A percentile compares a stretch with the other conserved stretches of the same genome.
phyloP scores from a whole-genome alignment of 2,329 filamentous ascomycete species.

The Lasiodiplodia theobromae region DNA sequence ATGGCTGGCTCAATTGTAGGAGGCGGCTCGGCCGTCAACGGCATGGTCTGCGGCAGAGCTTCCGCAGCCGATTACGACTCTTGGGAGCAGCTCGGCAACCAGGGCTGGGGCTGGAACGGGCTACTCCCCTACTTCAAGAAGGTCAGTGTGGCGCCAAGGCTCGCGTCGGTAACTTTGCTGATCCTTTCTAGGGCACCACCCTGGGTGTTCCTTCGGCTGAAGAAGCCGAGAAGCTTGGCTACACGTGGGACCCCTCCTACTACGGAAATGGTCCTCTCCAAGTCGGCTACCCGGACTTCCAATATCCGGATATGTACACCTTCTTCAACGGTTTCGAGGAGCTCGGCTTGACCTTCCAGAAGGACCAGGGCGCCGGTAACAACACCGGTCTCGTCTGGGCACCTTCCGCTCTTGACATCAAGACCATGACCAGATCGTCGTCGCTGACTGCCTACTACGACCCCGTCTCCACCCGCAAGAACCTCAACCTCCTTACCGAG shows the following conservation, averaged over 20 bases:
- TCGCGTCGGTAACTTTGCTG: not conserved
- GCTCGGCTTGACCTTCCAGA: conserved; percentile 28
- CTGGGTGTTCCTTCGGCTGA: conserved; percentile 37
- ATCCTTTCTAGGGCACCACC: conserved; percentile 39
- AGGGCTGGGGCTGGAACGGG: conserved; percentile 64
- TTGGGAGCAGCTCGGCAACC: conserved; percentile 66
- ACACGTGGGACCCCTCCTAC: conserved; percentile 38
- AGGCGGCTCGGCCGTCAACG: conserved; percentile 49
- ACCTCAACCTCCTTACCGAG: conserved; percentile 27
- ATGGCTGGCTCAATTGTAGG: conserved; percentile 46
- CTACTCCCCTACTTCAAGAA: conserved; percentile 37
- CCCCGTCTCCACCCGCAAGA: conserved; percentile 33
- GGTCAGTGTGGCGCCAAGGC: conserved; percentile 28
- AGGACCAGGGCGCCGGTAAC: conserved; percentile 31
- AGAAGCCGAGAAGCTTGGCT: conserved; percentile 36
- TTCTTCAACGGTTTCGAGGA: conserved; percentile 25
- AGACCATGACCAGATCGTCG: conserved; percentile 26
- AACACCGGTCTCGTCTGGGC: conserved; percentile 28
- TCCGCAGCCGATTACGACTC: conserved; percentile 50
- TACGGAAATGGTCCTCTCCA: conserved; percentile 36
- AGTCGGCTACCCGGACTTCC: conserved; percentile 39
- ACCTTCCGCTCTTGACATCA: conserved; percentile 29
- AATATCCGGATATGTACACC: conserved; percentile 38
- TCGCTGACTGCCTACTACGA: conserved; percentile 28
- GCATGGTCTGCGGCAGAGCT: conserved; percentile 42